These are phyloP conservation scores for Lactarius indigo DNA, from an alignment of 768 basidiomycete species.

Conservation along the genomic window DNA sequence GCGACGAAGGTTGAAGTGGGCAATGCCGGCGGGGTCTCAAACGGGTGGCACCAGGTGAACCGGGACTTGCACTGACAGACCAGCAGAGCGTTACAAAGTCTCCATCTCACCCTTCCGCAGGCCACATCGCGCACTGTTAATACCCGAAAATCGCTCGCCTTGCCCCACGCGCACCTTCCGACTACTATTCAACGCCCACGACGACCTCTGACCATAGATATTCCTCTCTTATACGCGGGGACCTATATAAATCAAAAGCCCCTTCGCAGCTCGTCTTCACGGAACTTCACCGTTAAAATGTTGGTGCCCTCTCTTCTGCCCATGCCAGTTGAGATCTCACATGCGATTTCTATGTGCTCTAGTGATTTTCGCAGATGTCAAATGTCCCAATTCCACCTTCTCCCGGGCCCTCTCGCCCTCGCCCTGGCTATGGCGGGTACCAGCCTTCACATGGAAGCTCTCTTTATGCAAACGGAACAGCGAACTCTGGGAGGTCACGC, in stretches of 20 bases:
- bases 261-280: not conserved
- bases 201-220: not conserved
- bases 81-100: not conserved
- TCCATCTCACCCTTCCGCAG: constrained; percentile 7
- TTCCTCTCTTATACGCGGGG: not conserved
- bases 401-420: constrained; percentile 44
- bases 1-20: not conserved
- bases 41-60: constrained; percentile 18
- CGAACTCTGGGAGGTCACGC: constrained; percentile 39
- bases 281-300: not conserved
- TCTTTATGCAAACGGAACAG: constrained; percentile 38
- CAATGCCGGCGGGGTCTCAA: constrained; percentile 8
- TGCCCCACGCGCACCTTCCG: not conserved
- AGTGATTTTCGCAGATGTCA: constrained; percentile 22
- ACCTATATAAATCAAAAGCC: not conserved
- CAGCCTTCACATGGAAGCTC: constrained; percentile 38
- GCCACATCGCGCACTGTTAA: constrained; percentile 9
- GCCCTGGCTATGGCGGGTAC: constrained; percentile 49
- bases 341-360: constrained; percentile 11
- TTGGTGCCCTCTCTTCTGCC: not conserved
- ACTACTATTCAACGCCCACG: not conserved
- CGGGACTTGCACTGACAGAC: not conserved
- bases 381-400: constrained; percentile 45
- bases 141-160: constrained; percentile 2
- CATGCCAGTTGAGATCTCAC: constrained; percentile 3